Evolutionary conservation across 164 flowering plant species (phyloP), one percentile per base, ranked within the genome.

Genomic region (Taxillus chinensis): DNA sequence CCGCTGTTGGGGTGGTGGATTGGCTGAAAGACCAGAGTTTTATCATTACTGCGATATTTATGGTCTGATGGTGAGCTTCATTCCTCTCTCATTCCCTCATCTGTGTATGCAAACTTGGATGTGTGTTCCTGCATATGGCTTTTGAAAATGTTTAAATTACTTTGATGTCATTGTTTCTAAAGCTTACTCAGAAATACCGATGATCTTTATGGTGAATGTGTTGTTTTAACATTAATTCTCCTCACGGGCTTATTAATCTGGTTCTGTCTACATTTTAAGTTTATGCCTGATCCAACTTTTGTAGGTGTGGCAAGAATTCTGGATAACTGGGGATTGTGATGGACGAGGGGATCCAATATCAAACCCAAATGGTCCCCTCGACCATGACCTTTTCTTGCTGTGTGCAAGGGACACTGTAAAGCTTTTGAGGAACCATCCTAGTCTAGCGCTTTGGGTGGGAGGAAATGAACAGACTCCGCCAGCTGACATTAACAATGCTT

Each of bases 251-350:
- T 27, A 27, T 27, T 27, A 27, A 27, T 27, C 27, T 27, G 27
- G 27, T 27, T 27, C 27, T 27, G 27, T 27, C 27, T 27, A 27
- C 2, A 27, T 27, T 27, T 27, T 27, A 27, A 27, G 27, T 27
- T 27, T 53, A 39, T 45, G 59, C 17, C 57, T 40, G 49, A 40
- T 62, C 9, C 45, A 57, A 64, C 17, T 38, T 70, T 74, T 73
- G 27, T 71, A 93, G 99, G 99, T 93, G 55, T 93, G 99, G 99
- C 99, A 93, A 79, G 99, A 93, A 70, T 90, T 93, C 62, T 93
- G 99, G 99, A 93, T 93, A 49, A 93, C 97, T 16, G 99, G 99
- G 64, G 99, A 93, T 72, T 77, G 76, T 69, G 97, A 93, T 77
- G 97, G 99, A 75, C 80, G 99, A 70, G 99, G 99, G 58, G 64